Base-by-base conservation (phyloP, 2,329 filamentous ascomycete species). In the Delphinella strobiligena region DNA sequence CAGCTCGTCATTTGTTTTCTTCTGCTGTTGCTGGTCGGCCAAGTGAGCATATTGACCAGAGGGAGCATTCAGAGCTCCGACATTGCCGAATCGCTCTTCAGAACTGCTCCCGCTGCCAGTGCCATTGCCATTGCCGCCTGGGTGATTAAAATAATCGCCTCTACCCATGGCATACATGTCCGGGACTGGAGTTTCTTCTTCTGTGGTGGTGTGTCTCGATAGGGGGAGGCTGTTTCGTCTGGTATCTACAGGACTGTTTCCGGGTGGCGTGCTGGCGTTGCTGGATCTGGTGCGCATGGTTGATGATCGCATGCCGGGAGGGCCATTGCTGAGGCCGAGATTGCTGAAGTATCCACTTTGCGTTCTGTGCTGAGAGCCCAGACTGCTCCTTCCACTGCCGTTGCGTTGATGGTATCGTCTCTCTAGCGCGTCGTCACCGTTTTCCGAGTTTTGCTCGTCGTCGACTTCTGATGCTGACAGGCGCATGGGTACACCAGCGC, bases 391-490 rank as follows among this genome's bases (percentile, higher is more conserved):
- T 15, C 82, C 82, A 51, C 81, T 87, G 34, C 81, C 80, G 16
- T 76, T 82, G 47, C 82, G 69, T 46, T 76, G 75, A 61, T 88
- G 82, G 69, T 61, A 71, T 52, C 54, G 55, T 37, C 60, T 55
- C 24, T 63, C 64, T n/a, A 38, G 36, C n/a, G 37, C 30, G 48
- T 85, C 82, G 33, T 85, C 80, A 12, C 22, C 22, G 12, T 27
- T 27, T 38, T 86, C 83, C 55, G 80, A 85, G 51, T 88, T 85
- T 48, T 80, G 87, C 49, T 84, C 86, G 22, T 27, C 22, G 52
- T 93, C 87, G 11, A 96, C 84, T 60, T 98, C 91, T 37, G 84
- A 93, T n/a, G 91, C 89, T 58, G 85, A 93, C 46, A 98, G 69
- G 32, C 91, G 80, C 61, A 95, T 77, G 2, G 91, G 91, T 30